These are phyloP conservation scores for Trametes sanguinea DNA, from an alignment of 768 basidiomycete genomes.

Conservation along the genomic window DNA sequence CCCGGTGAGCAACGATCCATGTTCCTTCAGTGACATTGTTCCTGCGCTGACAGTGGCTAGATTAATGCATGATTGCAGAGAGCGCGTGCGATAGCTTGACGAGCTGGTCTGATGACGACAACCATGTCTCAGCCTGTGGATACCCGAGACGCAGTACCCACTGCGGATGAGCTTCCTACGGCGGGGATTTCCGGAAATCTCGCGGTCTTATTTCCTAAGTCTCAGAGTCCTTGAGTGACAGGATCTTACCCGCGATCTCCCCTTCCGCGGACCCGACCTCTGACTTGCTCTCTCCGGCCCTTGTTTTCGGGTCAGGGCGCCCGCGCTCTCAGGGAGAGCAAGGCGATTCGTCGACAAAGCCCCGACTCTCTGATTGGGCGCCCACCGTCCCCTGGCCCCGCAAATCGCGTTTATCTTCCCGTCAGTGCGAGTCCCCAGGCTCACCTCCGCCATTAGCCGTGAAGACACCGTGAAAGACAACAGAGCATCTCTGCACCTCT, in stretches of 20 bases:
- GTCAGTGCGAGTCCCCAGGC: conserved; percentile 2
- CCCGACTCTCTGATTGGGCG: neutral
- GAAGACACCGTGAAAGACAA: no score
- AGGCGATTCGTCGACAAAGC: neutral
- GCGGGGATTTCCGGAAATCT: neutral
- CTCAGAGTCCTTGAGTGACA: neutral
- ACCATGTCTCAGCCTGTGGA: no score
- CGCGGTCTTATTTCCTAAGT: neutral
- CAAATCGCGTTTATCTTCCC: conserved; percentile 4
- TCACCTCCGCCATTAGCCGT: neutral
- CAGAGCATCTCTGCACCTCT: neutral
- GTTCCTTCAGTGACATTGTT: no score
- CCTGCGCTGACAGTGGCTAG: no score
- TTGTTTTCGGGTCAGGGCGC: neutral
- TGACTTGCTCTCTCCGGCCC: neutral
- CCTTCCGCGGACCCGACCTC: conserved; percentile 4
- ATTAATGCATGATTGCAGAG: no score
- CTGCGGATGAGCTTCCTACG: neutral
- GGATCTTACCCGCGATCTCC: conserved; percentile 7
- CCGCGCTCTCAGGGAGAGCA: neutral
- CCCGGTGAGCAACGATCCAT: neutral
- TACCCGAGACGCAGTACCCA: no score
- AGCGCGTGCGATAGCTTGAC: no score
- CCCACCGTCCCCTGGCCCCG: neutral
- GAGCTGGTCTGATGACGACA: no score